These are phyloP conservation scores for Malassezia arunalokei DNA, from an alignment of 1,284 basidiomycete genomes.

Conservation along the genomic window DNA sequence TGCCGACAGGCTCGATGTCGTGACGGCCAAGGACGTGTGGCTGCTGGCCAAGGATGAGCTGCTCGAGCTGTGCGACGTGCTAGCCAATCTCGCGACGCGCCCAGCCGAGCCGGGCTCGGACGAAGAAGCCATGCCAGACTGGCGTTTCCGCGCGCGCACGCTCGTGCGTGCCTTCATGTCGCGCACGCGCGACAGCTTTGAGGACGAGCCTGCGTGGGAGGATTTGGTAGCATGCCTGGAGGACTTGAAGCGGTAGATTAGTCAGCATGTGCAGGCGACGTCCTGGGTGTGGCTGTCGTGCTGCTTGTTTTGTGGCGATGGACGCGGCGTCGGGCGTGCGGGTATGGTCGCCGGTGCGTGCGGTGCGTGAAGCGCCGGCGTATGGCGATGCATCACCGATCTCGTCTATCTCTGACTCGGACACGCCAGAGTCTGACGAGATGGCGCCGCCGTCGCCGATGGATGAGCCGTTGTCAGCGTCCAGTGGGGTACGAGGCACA, in stretches of 20 bases:
- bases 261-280: neutral
- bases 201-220: constrained; percentile 72
- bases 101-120: constrained; percentile 15
- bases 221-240: constrained; percentile 53
- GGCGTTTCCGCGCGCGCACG: constrained; percentile 74
- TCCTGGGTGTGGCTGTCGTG: neutral
- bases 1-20: constrained; percentile 8
- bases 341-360: neutral
- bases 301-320: neutral
- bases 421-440: constrained; percentile 1
- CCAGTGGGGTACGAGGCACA: neutral
- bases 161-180: constrained; percentile 79
- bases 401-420: neutral
- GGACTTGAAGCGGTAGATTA: constrained; percentile 7
- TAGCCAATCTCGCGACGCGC: constrained; percentile 68
- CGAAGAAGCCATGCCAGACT: constrained; percentile 51
- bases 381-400: neutral
- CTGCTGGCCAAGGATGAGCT: constrained; percentile 21
- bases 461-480: neutral
- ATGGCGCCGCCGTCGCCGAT: neutral
- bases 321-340: neutral
- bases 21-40: constrained; percentile 11
- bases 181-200: constrained; percentile 56
- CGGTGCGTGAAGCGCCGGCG: neutral
- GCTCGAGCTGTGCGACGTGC: constrained; percentile 55